Evolutionary conservation across 371 early-diverging fungal species (phyloP).

Genomic region (Mucor mucedo): DNA sequence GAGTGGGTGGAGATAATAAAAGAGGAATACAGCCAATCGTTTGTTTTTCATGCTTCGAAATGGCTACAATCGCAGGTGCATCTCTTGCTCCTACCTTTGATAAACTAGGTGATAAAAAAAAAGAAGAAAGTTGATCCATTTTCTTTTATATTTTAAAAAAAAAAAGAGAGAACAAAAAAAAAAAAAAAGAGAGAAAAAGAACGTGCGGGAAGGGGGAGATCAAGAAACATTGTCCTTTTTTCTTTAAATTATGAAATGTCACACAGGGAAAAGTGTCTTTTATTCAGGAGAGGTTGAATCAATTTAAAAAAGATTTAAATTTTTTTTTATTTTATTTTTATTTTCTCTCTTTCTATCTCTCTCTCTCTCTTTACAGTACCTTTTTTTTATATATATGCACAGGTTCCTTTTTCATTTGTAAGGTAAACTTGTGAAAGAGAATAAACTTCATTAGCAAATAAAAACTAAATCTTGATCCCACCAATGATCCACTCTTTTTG

Average conservation of each 20-base stretch:
- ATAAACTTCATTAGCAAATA: too few relatives aligned
- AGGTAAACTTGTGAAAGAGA: too few relatives aligned
- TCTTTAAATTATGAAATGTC: slow-evolving; percentile 11
- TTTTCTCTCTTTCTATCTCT: not conserved
- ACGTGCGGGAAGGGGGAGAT: slow-evolving; percentile 12
- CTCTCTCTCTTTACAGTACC: too few relatives aligned
- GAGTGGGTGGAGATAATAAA: slow-evolving; percentile 33
- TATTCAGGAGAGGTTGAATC: slow-evolving; percentile 4
- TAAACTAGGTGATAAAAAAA: slow-evolving; percentile 3
- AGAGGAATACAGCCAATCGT: slow-evolving; percentile 33
- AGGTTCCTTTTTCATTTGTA: too few relatives aligned
- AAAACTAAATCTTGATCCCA: too few relatives aligned
- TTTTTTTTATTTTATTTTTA: too few relatives aligned
- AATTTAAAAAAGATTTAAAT: too few relatives aligned
- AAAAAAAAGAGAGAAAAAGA: slow-evolving; percentile 2
- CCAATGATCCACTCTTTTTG: too few relatives aligned
- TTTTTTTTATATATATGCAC: too few relatives aligned
- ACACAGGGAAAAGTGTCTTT: slow-evolving; percentile 9
- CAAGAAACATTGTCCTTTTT: slow-evolving; percentile 12
- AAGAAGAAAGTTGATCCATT: not conserved
- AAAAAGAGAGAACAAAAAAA: slow-evolving; percentile 1
- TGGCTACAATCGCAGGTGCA: slow-evolving; percentile 24
- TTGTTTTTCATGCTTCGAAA: slow-evolving; percentile 30
- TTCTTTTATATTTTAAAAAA: not conserved
- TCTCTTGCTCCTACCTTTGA: slow-evolving; percentile 19